Evolutionary conservation across 2,329 filamentous ascomycete genomes (phyloP).

Genomic region (Exophiala bonariae): DNA sequence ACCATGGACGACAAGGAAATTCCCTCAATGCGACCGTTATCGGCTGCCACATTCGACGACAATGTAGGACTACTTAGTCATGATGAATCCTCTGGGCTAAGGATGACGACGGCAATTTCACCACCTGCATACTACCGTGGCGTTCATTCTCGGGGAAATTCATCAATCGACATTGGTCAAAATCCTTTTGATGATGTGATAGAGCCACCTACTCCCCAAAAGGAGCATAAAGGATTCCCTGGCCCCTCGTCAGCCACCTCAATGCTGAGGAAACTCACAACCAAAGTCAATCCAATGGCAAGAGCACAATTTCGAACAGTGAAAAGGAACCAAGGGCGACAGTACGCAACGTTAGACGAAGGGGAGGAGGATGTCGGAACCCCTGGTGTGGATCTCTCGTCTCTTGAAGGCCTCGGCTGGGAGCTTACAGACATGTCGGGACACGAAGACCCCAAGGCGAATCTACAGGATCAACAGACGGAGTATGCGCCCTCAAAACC

Average conservation of each 20-base stretch:
- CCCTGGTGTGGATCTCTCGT: slow-evolving; percentile 25
- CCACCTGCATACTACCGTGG: slow-evolving; percentile 15
- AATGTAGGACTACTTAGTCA: slow-evolving; percentile 12
- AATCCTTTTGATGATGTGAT: slow-evolving; percentile 10
- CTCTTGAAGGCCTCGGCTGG: slow-evolving; percentile 27
- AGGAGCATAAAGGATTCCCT: slow-evolving; percentile 7
- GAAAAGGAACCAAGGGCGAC: slow-evolving; percentile 18
- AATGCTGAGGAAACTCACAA: slow-evolving; percentile 24
- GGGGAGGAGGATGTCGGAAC: slow-evolving; percentile 14
- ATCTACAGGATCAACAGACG: slow-evolving; percentile 15
- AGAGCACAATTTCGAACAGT: slow-evolving; percentile 15
- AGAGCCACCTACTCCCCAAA: slow-evolving; percentile 14
- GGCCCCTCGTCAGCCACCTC: slow-evolving; percentile 19
- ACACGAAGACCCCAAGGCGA: not conserved
- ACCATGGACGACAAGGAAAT: slow-evolving; percentile 6
- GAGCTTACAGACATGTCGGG: slow-evolving; percentile 27
- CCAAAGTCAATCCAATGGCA: slow-evolving; percentile 19
- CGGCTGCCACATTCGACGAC: slow-evolving; percentile 7
- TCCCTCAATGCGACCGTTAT: slow-evolving; percentile 1
- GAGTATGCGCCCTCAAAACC: slow-evolving; percentile 13
- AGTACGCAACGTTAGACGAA: slow-evolving; percentile 25
- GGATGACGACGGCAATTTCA: slow-evolving; percentile 10
- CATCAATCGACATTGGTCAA: slow-evolving; percentile 17
- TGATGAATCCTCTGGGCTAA: slow-evolving; percentile 3
- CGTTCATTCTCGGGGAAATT: slow-evolving; percentile 18